phyloP scores from a whole-genome alignment of 2,329 filamentous ascomycete species.

The Colletotrichum orchidophilum region DNA sequence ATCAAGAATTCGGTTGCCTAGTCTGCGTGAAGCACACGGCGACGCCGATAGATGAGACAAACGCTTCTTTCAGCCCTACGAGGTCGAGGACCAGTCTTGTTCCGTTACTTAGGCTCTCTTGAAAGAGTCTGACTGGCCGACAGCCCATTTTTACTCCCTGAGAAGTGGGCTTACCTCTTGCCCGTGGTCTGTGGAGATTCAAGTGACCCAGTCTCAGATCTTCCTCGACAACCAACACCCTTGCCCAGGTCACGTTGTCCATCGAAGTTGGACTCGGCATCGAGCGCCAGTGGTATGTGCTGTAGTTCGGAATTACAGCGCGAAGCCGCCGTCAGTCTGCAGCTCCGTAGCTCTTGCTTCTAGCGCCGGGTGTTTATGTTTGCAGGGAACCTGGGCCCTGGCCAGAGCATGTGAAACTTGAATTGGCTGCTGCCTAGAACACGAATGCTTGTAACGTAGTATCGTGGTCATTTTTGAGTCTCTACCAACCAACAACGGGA shows the following conservation, averaged over 20 bases:
- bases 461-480: neutral
- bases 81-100: neutral
- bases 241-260: neutral
- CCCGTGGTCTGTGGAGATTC: neutral
- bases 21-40: neutral
- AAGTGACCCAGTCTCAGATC: neutral
- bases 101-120: neutral
- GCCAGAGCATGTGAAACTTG: neutral
- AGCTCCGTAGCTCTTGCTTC: neutral
- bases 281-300: neutral
- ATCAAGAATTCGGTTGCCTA: neutral
- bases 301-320: neutral
- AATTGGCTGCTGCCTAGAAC: neutral
- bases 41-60: neutral
- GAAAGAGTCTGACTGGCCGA: neutral
- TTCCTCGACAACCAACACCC: neutral
- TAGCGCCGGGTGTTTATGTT: neutral
- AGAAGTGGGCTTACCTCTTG: neutral
- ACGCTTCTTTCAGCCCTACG: conserved; percentile 13
- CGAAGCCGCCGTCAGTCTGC: neutral
- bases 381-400: no score
- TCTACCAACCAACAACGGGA: neutral
- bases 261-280: neutral
- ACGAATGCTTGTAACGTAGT: neutral
- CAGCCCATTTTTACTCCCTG: no score